These are phyloP conservation scores for Mytilinidion resinicola DNA, from an alignment of 495 filamentous ascomycete species.

Conservation along the genomic window DNA sequence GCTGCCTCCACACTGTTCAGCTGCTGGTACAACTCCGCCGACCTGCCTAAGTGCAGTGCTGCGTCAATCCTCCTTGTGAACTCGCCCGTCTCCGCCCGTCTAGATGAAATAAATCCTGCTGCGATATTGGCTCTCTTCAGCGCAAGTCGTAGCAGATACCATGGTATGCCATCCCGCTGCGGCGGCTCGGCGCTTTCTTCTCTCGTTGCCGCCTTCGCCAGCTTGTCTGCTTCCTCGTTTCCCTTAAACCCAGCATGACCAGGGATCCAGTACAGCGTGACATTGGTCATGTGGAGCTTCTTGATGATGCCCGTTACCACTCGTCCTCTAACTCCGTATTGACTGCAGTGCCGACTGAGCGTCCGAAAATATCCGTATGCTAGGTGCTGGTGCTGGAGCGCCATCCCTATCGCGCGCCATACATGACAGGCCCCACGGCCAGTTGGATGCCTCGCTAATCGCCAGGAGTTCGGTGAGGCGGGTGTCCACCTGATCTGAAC, in stretches of 20 bases:
- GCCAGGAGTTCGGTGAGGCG: conserved; percentile 14
- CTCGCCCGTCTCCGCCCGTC: conserved; percentile 8
- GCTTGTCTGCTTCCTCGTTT: conserved; percentile 12
- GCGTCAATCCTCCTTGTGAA: conserved; percentile 22
- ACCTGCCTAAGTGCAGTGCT: conserved; percentile 23
- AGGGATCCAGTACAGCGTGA: conserved; percentile 21
- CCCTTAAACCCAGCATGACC: conserved; percentile 15
- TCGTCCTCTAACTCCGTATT: conserved; percentile 16
- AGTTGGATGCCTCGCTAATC: conserved; percentile 15
- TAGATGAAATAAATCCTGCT: not conserved
- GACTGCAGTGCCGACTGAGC: conserved; percentile 16
- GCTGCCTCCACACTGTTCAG: conserved; percentile 18
- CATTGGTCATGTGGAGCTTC: conserved; percentile 15
- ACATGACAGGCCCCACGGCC: conserved; percentile 8
- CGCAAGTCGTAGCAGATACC: conserved; percentile 16
- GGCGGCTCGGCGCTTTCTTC: conserved; percentile 14
- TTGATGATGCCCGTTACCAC: conserved; percentile 18
- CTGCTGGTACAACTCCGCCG: conserved; percentile 17
- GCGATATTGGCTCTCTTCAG: conserved; percentile 11
- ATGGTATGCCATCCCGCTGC: conserved; percentile 6
- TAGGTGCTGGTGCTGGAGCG: conserved; percentile 3
- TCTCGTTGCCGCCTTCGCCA: conserved; percentile 19
- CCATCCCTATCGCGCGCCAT: not conserved
- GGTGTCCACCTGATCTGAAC: conserved; percentile 10
- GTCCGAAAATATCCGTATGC: conserved; percentile 18